A percentile compares a stretch with the other conserved stretches of the same genome.
phyloP scores from a whole-genome alignment of 345 rosid genomes.

The Sisymbrium irio region DNA sequence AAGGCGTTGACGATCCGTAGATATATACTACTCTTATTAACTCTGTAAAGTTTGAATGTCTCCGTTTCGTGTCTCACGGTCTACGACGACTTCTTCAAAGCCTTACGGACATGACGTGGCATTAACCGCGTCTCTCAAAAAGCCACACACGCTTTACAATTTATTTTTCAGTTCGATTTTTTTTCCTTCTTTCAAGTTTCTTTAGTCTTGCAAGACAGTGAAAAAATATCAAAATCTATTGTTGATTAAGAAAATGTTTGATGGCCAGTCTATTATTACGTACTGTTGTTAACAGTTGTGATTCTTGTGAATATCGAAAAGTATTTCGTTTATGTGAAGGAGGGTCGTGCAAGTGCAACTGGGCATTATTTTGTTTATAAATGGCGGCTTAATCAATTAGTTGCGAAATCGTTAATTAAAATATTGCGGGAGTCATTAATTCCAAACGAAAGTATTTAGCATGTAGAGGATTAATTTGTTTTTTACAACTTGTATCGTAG shows the following conservation, averaged over 20 bases:
- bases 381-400: not conserved
- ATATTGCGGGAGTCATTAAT: not conserved
- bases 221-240: not conserved
- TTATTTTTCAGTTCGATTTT: not conserved
- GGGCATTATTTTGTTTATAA: not conserved
- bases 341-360: not conserved
- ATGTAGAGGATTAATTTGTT: not conserved
- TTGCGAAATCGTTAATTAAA: not conserved
- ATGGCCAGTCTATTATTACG: not conserved
- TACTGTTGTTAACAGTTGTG: not conserved
- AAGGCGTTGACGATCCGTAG: constrained; percentile 13
- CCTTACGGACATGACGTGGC: constrained; percentile 13
- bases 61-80: constrained; percentile 11
- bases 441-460: not conserved
- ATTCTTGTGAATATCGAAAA: not conserved
- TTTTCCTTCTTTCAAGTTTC: not conserved
- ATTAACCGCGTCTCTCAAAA: not conserved
- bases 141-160: not conserved
- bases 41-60: constrained; percentile 30
- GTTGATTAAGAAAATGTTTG: not conserved
- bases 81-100: constrained; percentile 25
- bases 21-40: not conserved
- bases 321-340: too few relatives aligned
- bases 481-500: not conserved
- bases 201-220: not conserved